Conservation (phyloP, 306 rosid genomes). For the Ceratonia siliqua region DNA sequence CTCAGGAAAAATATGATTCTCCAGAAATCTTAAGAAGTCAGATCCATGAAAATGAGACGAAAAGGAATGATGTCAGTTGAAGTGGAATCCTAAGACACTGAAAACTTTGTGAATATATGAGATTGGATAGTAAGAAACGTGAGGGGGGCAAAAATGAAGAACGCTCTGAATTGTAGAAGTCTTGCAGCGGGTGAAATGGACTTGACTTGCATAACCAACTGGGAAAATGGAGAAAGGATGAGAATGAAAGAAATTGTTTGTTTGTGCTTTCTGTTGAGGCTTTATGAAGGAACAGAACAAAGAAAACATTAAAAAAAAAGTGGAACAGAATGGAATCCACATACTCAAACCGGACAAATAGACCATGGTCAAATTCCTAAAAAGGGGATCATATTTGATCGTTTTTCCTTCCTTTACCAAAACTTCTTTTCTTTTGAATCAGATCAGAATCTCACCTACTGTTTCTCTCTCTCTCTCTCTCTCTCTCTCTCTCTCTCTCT, state of each 20-base stretch:
- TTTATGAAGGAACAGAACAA: slow-evolving; percentile 10
- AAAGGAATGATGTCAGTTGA: not conserved
- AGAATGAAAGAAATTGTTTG: slow-evolving; percentile 28
- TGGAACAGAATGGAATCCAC: slow-evolving; percentile 44
- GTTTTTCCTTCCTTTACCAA: slow-evolving; percentile 8
- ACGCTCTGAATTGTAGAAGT: not conserved
- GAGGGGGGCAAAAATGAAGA: not conserved
- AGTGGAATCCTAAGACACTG: slow-evolving; percentile 4
- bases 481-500: slow-evolving; percentile 19
- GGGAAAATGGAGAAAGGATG: slow-evolving; percentile 3
- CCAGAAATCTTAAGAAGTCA: not conserved
- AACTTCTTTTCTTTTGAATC: slow-evolving; percentile 32
- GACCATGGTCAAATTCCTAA: slow-evolving; percentile 51
- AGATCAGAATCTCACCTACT: slow-evolving; percentile 43
- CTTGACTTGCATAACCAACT: slow-evolving; percentile 19
- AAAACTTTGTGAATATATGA: not conserved
- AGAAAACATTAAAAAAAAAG: not conserved
- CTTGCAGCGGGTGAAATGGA: not conserved
- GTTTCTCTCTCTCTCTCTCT: not conserved
- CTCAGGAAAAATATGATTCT: slow-evolving; percentile 7
- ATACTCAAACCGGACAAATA: slow-evolving; percentile 53
- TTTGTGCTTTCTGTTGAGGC: slow-evolving; percentile 34
- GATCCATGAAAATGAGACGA: slow-evolving; percentile 14
- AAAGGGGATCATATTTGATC: slow-evolving; percentile 30
- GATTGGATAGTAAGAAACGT: not conserved